A percentile compares a stretch with the other conserved stretches of the same genome.
These are phyloP conservation scores for Telopea speciosissima DNA, from an alignment of 177 flowering plant species.

Conservation along the genomic window DNA sequence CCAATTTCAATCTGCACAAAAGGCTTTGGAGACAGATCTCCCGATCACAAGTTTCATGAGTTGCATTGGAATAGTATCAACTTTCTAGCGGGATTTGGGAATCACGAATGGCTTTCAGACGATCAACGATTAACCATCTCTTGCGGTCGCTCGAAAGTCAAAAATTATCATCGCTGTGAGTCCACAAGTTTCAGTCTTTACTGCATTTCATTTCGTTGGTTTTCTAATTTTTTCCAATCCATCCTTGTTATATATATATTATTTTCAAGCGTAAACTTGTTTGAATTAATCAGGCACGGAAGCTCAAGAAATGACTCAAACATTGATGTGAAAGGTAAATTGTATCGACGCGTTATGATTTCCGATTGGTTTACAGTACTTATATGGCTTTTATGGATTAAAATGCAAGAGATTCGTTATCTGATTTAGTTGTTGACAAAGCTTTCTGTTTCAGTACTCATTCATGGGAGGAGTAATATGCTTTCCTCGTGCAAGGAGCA, in stretches of 20 bases:
- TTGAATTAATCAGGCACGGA: conserved; percentile 33
- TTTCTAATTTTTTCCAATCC: neutral
- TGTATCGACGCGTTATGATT: neutral
- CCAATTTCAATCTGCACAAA: neutral
- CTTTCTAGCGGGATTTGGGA: neutral
- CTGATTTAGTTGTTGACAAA: neutral
- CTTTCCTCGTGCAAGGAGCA: conserved; percentile 20
- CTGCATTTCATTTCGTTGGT: neutral
- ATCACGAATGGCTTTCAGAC: conserved; percentile 28
- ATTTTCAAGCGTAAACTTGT: neutral
- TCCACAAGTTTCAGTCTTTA: neutral
- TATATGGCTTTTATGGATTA: neutral
- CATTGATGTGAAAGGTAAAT: conserved; percentile 27
- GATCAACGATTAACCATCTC: conserved; percentile 28
- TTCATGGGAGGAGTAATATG: conserved; percentile 14
- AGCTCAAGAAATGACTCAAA: conserved; percentile 33
- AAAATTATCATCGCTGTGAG: conserved; percentile 28
- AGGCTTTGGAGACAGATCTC: neutral
- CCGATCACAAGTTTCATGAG: neutral
- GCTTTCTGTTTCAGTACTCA: conserved; percentile 27
- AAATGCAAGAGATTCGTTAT: neutral
- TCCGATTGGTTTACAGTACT: neutral
- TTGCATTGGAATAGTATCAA: neutral
- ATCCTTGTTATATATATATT: neutral
- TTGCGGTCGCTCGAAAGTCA: conserved; percentile 17